These are phyloP conservation scores for Chaetomium cochliodes DNA, from an alignment of 495 filamentous ascomycete genomes.

Conservation along the genomic window DNA sequence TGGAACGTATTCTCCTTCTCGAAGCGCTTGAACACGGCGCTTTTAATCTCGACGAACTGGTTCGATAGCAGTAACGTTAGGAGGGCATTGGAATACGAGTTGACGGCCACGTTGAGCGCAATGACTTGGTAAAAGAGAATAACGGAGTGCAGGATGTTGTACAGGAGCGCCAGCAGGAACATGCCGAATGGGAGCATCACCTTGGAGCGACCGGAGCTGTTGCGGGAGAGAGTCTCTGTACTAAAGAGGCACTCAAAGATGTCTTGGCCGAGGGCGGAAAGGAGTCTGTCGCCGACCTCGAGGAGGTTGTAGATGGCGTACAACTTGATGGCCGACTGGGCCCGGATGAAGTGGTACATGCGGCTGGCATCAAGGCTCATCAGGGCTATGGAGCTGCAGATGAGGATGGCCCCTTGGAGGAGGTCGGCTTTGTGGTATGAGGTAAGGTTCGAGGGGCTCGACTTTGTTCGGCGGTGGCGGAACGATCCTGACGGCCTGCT, in stretches of 20 bases:
- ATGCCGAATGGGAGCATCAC: conserved; percentile 87
- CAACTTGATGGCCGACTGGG: conserved; percentile 94
- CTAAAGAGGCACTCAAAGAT: conserved; percentile 95
- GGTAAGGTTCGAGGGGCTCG: conserved; percentile 75
- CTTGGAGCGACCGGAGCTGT: conserved; percentile 85
- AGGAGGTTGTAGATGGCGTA: conserved; percentile 98
- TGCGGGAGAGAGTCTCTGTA: conserved; percentile 82
- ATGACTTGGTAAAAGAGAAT: conserved; percentile 96
- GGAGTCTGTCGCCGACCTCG: conserved; percentile 81
- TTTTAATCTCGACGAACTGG: conserved; percentile 98
- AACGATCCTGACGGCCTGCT: conserved; percentile 35
- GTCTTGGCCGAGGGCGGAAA: conserved; percentile 91
- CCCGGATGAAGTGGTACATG: conserved; percentile 97
- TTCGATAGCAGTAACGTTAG: conserved; percentile 89
- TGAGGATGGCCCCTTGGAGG: conserved; percentile 80
- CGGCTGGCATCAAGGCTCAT: conserved; percentile 93
- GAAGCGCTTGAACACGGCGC: conserved; percentile 94
- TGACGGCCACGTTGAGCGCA: conserved; percentile 95
- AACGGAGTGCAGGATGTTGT: conserved; percentile 82
- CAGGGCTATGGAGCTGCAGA: conserved; percentile 76
- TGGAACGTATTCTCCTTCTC: conserved; percentile 98
- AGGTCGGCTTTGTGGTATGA: conserved; percentile 95
- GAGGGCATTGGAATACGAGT: conserved; percentile 95
- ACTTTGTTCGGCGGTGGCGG: conserved; percentile 75
- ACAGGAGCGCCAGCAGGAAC: conserved; percentile 81